Evolutionary conservation across 1,139 yeast genomes (phyloP).

Genomic region (Saccharomyces hybrid): DNA sequence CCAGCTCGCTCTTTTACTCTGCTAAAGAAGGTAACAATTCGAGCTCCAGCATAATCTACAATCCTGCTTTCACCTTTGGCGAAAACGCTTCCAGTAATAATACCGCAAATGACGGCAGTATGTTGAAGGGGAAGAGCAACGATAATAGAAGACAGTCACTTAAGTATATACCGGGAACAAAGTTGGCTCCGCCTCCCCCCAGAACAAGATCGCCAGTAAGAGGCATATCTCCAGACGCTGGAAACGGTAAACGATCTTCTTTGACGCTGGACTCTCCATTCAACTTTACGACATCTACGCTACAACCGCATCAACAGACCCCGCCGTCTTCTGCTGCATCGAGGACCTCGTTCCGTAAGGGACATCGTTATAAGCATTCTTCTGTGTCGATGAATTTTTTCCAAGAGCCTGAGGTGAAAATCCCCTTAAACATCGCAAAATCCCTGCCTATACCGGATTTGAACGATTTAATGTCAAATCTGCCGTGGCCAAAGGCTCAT

Average conservation of each 20-base stretch:
- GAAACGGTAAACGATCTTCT: slow-evolving; percentile 14
- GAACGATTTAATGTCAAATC: slow-evolving; percentile 50
- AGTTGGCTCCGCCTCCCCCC: slow-evolving; percentile 32
- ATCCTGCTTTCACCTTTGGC: slow-evolving; percentile 29
- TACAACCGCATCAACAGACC: slow-evolving; percentile 5
- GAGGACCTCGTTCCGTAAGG: slow-evolving; percentile 82
- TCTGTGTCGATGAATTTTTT: slow-evolving; percentile 95
- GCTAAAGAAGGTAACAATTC: slow-evolving; percentile 27
- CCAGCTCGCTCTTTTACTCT: slow-evolving; percentile 21
- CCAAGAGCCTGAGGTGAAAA: slow-evolving; percentile 79
- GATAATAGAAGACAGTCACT: slow-evolving; percentile 24
- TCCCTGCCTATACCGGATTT: slow-evolving; percentile 74
- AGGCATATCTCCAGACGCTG: slow-evolving; percentile 3
- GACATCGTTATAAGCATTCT: slow-evolving; percentile 92
- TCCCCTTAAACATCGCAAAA: slow-evolving; percentile 66
- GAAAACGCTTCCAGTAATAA: slow-evolving; percentile 8
- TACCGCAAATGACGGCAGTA: background rate
- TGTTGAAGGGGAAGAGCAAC: slow-evolving; percentile 2
- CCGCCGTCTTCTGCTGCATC: slow-evolving; percentile 43
- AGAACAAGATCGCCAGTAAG: slow-evolving; percentile 27
- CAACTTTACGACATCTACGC: slow-evolving; percentile 38
- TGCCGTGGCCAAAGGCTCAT: slow-evolving; percentile 64
- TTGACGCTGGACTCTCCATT: slow-evolving; percentile 37
- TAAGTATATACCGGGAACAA: slow-evolving; percentile 34
- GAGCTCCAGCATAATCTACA: slow-evolving; percentile 29